phyloP scores from a whole-genome alignment of 2,329 filamentous ascomycete species.

The Colletotrichum sansevieriae region DNA sequence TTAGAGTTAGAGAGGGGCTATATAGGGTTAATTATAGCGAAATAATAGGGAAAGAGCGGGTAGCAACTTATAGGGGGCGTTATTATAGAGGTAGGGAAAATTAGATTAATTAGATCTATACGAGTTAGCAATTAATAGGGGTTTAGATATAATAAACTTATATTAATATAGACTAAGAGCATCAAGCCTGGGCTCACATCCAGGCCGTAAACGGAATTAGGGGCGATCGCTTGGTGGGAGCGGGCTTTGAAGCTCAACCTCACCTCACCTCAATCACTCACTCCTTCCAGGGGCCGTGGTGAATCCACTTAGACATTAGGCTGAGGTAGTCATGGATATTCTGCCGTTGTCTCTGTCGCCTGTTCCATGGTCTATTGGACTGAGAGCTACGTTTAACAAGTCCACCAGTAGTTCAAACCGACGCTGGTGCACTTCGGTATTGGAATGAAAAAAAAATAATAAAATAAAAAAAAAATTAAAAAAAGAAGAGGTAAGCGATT shows the following conservation, averaged over 20 bases:
- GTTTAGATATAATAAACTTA: too few species aligned
- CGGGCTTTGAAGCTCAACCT: neutral
- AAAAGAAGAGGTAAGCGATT: slow-evolving; percentile 7
- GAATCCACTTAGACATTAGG: slow-evolving; percentile 33
- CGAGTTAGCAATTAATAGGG: too few species aligned
- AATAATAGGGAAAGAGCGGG: too few species aligned
- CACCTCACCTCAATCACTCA: slow-evolving; percentile 16
- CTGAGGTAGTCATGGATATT: slow-evolving; percentile 14
- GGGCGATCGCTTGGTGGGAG: neutral
- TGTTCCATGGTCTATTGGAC: neutral
- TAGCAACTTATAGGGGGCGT: too few species aligned
- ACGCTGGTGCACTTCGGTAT: neutral
- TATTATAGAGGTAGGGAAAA: too few species aligned
- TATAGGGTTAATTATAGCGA: too few species aligned
- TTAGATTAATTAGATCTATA: too few species aligned
- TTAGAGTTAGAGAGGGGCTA: too few species aligned
- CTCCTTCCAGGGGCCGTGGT: slow-evolving; percentile 5
- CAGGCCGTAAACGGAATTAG: slow-evolving; percentile 5
- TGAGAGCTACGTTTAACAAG: slow-evolving; percentile 1
- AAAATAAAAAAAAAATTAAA: neutral
- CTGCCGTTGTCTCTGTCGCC: too few species aligned
- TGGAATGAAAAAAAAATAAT: neutral
- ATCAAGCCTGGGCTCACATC: slow-evolving; percentile 17
- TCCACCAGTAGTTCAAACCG: slow-evolving; percentile 6
- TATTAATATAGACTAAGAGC: too few species aligned